Base-by-base conservation (phyloP, 805 yeast genomes). In the Candida insectalens region DNA sequence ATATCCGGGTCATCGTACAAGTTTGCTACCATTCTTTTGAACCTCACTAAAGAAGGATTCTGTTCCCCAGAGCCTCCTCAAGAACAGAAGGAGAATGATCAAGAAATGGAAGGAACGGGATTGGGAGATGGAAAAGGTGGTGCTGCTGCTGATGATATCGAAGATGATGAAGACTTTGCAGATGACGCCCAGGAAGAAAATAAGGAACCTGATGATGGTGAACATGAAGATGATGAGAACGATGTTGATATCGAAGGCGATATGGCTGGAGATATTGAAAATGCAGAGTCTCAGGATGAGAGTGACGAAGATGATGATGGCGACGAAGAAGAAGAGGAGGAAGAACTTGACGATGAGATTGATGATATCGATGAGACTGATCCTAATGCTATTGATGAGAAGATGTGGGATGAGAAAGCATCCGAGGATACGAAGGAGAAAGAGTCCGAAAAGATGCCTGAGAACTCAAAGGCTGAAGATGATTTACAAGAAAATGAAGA, bases 371-470 rank as follows among this genome's bases (percentile, higher is more conserved):
- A 83, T 53, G 94, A 85, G 36, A 65, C 81, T 42, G 97, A 88
- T 64, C 95, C 95, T 2, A 84, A 87, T 57, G 95, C 95, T 3
- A 75, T 89, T 32, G 97, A 89, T 53, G 96, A 89, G 44, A 89
- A 85, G 59, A 85, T 85, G 95, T 89, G 97, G 95, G 92, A 89
- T 49, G 96, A 88, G 49, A 87, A 89, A 52, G 83, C 80, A 9
- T 69, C 76, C 36, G 85, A 78, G 12, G 73, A 73, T 42, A 68
- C 72, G 15, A 83, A 84, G 49, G 95, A 87, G 48, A 87, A 87
- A 51, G 83, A 85, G 28, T 68, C 88, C 6, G 94, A 87, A 19
- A 63, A 71, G 37, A 59, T 75, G 60, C 77, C 84, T 3, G 74
- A 77, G 9, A 64, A 69, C 37, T 1, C 48, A 64, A 31, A 34